Conservation (phyloP, 169 alveolate genomes). For the Ichthyophthirius multifiliis region DNA sequence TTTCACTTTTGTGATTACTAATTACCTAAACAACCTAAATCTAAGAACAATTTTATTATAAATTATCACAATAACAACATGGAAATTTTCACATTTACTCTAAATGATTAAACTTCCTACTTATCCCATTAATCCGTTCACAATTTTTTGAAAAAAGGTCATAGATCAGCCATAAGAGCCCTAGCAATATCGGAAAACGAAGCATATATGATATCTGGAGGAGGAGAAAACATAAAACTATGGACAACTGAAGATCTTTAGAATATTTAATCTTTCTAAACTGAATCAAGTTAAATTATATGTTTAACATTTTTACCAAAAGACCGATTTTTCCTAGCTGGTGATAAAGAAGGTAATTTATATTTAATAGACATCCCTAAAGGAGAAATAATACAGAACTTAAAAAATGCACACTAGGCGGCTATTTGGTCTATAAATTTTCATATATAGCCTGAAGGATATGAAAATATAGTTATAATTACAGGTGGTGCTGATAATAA, state of each 20-base stretch:
- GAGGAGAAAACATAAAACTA: slow-evolving; percentile 25
- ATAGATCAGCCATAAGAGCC: slow-evolving; percentile 32
- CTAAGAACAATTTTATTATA: neutral
- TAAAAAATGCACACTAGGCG: slow-evolving; percentile 52
- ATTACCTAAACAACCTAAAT: too few relatives aligned
- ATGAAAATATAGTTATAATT: slow-evolving; percentile 50
- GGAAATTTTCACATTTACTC: neutral
- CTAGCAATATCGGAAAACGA: slow-evolving; percentile 21
- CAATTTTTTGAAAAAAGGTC: slow-evolving; percentile 14
- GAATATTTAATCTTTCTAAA: slow-evolving; percentile 21
- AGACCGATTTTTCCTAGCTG: slow-evolving; percentile 52
- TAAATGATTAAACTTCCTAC: neutral
- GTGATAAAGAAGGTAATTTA: slow-evolving; percentile 56
- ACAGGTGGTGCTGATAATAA: slow-evolving; percentile 70
- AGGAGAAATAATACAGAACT: neutral
- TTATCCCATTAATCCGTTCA: neutral
- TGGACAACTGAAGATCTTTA: slow-evolving; percentile 14
- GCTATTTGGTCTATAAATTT: slow-evolving; percentile 55
- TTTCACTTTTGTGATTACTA: neutral
- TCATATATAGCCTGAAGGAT: slow-evolving; percentile 47
- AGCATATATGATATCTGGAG: neutral
- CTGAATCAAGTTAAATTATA: slow-evolving; percentile 29
- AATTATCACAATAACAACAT: slow-evolving; percentile 16
- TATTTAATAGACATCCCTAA: slow-evolving; percentile 39
- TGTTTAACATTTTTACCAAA: slow-evolving; percentile 52